Evolutionary conservation across 2,329 filamentous ascomycete genomes (phyloP).

Genomic region (Colletotrichum zoysiae): DNA sequence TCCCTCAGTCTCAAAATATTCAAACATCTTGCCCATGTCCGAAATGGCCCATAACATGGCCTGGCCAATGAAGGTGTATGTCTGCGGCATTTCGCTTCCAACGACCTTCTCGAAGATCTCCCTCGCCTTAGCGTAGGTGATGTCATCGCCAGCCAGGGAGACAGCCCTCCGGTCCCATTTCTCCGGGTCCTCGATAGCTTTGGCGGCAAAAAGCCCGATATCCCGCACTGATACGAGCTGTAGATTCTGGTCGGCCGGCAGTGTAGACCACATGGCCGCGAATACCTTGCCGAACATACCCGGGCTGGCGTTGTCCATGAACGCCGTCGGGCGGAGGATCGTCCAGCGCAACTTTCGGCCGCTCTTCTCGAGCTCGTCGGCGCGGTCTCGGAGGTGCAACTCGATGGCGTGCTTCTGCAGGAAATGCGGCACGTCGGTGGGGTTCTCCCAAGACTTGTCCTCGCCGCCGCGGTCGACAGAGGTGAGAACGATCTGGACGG

Average conservation of each 20-base stretch:
- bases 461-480: conserved; percentile 47
- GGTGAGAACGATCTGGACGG: conserved; percentile 56
- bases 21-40: conserved; percentile 42
- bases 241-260: conserved; percentile 44
- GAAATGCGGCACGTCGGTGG: conserved; percentile 46
- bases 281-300: conserved; percentile 48
- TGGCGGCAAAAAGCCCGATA: conserved; percentile 45
- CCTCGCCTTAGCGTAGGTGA: conserved; percentile 38
- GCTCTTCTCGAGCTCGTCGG: conserved; percentile 16
- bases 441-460: conserved; percentile 44
- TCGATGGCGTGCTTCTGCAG: conserved; percentile 44
- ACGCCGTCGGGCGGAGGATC: conserved; percentile 47
- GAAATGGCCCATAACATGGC: conserved; percentile 41
- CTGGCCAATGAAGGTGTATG: conserved; percentile 35
- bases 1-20: conserved; percentile 40
- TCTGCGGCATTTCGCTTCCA: conserved; percentile 37
- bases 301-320: conserved; percentile 48
- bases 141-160: conserved; percentile 41
- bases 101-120: conserved; percentile 35
- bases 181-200: conserved; percentile 39
- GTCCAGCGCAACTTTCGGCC: conserved; percentile 43
- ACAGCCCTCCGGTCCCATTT: conserved; percentile 39
- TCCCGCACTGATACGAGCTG: conserved; percentile 47
- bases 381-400: conserved; percentile 39
- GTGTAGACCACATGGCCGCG: conserved; percentile 46